Conservation (phyloP, 192 early-diverging fungal genomes). For the Diversispora epigaea region DNA sequence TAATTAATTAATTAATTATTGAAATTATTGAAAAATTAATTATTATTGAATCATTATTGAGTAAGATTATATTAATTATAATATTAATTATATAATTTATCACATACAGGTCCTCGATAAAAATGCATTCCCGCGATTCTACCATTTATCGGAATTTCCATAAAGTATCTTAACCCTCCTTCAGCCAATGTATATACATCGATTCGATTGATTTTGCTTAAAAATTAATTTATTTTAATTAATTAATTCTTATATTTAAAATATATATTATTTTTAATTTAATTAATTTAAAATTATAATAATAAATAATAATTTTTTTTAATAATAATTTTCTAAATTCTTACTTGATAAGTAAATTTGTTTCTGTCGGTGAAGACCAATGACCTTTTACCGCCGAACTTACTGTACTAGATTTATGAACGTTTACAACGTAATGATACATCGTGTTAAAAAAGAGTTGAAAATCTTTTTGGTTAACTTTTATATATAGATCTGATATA, state of each 20-base stretch:
- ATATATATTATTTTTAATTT: no score
- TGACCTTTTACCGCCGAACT: conserved; percentile 58
- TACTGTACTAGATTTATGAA: conserved; percentile 77
- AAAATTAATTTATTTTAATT: no score
- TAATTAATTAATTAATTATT: neutral
- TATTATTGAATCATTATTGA: neutral
- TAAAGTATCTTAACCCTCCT: conserved; percentile 49
- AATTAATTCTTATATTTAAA: no score
- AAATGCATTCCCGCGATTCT: conserved; percentile 58
- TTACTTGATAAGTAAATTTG: conserved; percentile 77
- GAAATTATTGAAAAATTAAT: neutral
- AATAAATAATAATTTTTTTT: conserved; percentile 6
- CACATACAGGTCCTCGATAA: conserved; percentile 43
- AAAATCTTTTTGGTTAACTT: neutral
- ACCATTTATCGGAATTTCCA: conserved; percentile 68
- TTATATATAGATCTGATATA: no score
- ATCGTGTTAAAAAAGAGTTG: neutral
- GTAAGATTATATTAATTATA: neutral
- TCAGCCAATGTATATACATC: conserved; percentile 55
- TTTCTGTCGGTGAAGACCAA: conserved; percentile 60
- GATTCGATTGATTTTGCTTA: conserved; percentile 57
- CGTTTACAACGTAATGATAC: conserved; percentile 78
- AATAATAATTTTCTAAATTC: neutral
- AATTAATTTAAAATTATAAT: neutral
- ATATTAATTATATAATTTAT: no score